phyloP scores from a whole-genome alignment of 805 yeast genomes.

The Saccharomycopsis synnaedendra region DNA sequence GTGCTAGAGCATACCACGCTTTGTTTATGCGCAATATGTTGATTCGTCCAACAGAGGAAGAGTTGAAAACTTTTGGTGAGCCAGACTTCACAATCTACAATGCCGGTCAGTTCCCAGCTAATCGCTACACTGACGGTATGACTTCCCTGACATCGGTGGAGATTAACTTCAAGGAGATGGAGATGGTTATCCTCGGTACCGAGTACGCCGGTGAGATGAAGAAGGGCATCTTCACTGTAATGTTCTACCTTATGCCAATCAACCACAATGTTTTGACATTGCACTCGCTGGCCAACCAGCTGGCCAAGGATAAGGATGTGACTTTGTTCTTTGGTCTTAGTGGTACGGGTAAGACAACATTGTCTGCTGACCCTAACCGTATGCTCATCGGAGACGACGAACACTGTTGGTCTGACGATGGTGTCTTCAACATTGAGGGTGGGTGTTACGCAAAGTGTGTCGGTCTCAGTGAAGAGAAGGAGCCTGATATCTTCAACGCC shows the following conservation, averaged over 20 bases:
- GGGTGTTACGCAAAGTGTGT: constrained; percentile 98
- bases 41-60: constrained; percentile 88
- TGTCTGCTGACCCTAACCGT: constrained; percentile 93
- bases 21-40: constrained; percentile 97
- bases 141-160: constrained; percentile 92
- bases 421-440: constrained; percentile 98
- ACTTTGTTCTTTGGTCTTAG: constrained; percentile 93
- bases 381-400: constrained; percentile 95
- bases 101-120: constrained; percentile 98
- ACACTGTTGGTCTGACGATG: constrained; percentile 98
- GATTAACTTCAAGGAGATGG: constrained; percentile 94
- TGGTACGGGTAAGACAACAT: constrained; percentile 97
- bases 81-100: constrained; percentile 98
- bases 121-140: constrained; percentile 93
- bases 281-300: constrained; percentile 94
- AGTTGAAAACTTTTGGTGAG: constrained; percentile 81
- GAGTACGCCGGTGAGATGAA: constrained; percentile 99
- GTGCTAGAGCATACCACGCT: constrained; percentile 98
- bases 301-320: constrained; percentile 64
- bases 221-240: constrained; percentile 97
- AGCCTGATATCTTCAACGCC: constrained; percentile 95
- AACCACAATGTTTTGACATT: constrained; percentile 83
- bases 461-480: constrained; percentile 80
- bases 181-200: constrained; percentile 96
- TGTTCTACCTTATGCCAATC: constrained; percentile 98